phyloP scores from a whole-genome alignment of 2,329 filamentous ascomycete genomes.

The Thelonectria rubi region DNA sequence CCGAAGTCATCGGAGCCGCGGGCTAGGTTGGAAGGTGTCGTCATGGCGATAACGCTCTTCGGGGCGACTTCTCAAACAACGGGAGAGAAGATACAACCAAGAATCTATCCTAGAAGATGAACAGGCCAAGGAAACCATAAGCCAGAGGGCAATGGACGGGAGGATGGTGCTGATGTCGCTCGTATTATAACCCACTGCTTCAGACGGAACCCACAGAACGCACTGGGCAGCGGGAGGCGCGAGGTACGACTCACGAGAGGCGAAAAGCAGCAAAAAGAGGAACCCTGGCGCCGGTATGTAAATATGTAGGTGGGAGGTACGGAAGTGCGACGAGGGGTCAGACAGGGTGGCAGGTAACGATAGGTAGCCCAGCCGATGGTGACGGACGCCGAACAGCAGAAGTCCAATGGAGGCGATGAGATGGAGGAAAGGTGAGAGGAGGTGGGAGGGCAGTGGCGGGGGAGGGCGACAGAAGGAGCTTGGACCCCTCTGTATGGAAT shows the following conservation, averaged over 20 bases:
- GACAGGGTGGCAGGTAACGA: slow-evolving; percentile 27
- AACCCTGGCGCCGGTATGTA: slow-evolving; percentile 17
- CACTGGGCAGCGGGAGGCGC: slow-evolving; percentile 23
- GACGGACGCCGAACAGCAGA: no score
- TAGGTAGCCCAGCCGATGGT: neutral
- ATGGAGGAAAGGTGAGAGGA: slow-evolving; percentile 21
- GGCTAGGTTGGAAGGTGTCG: slow-evolving; percentile 39
- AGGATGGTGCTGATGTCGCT: slow-evolving; percentile 7
- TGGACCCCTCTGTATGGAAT: slow-evolving; percentile 35
- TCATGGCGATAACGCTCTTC: slow-evolving; percentile 36
- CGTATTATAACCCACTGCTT: slow-evolving; percentile 18
- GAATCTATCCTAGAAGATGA: slow-evolving; percentile 14
- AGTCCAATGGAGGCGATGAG: slow-evolving; percentile 25
- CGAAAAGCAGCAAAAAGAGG: slow-evolving; percentile 29
- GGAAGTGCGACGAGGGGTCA: slow-evolving; percentile 34
- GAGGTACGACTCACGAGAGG: slow-evolving; percentile 23
- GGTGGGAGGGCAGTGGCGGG: slow-evolving; percentile 34
- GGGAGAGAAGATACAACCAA: slow-evolving; percentile 18
- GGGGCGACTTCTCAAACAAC: slow-evolving; percentile 11
- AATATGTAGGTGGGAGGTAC: slow-evolving; percentile 2
- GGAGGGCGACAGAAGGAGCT: slow-evolving; percentile 33
- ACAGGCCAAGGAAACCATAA: neutral
- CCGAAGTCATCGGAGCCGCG: slow-evolving; percentile 57
- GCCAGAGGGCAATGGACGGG: slow-evolving; percentile 1
- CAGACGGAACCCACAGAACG: slow-evolving; percentile 24